Evolutionary conservation across 2,329 filamentous ascomycete genomes (phyloP), one percentile per base, ranked within the genome.

Genomic region (Diaporthe humulicola): DNA sequence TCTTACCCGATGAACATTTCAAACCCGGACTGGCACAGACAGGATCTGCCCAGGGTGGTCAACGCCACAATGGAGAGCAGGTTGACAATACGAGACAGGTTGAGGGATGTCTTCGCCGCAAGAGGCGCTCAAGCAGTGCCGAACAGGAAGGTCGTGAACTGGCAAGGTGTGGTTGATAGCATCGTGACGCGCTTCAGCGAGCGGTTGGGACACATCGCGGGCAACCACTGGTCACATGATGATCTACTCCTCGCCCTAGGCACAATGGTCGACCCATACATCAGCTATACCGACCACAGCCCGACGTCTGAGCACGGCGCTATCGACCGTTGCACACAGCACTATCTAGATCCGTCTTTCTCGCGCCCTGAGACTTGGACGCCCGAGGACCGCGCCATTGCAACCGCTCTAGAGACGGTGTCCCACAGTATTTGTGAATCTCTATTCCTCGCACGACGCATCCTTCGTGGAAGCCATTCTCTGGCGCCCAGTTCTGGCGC

Each of bases 91-190:
- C 78, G 19, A 79, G 88, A 19, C 81, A 78, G 79, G 22, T 25
- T 82, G 1, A 70, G 48, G 9, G 77, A 81, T 28, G 79, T 81
- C 0, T 71, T 80, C 0, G 25, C 45, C 8, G 78, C 66, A 4
- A 66, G 74, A 3, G 67, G 73, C 8, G 60, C 30, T 2, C 57
- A 28, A 82, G 19, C 79, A 80, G 2, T 83, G 83, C 52, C 81
- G 84, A 19, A 81, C 80, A 57, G 80, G 86, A 48, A 77, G 85
- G 76, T 79, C 30, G 79, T 89, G 33, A 84, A 94, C 78, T 95
- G 93, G 94, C 93, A 95, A 79, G 87, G 84, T 0, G 84, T 93
- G 1, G 86, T 88, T 0, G 93, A 95, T 78, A 88, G 93, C 86
- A 85, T 95, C 5, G 86, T 94, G 7, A 81, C 86, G 4, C 88